phyloP scores from a whole-genome alignment of 768 basidiomycete genomes.

The Boletales sp. region DNA sequence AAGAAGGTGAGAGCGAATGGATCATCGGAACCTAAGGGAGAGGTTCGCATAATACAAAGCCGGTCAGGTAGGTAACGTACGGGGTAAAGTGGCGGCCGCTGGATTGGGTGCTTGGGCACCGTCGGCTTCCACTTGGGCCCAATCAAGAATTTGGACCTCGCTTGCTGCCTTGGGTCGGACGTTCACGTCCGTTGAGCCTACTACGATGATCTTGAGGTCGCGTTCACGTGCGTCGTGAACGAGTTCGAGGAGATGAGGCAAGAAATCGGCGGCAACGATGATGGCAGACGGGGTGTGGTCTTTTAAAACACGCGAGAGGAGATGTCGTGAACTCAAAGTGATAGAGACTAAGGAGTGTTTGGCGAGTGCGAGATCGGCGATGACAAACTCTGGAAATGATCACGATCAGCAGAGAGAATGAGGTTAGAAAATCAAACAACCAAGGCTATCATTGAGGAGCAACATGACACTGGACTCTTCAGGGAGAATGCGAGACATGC shows the following conservation, averaged over 20 bases:
- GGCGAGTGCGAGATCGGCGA: conserved; percentile 76
- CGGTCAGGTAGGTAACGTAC: conserved; percentile 37
- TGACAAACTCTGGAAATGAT: conserved; percentile 59
- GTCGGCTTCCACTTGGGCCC: conserved; percentile 68
- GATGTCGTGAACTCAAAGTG: conserved; percentile 54
- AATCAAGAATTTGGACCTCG: conserved; percentile 56
- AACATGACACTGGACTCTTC: conserved; percentile 68
- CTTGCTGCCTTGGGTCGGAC: conserved; percentile 45
- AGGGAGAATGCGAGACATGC: conserved; percentile 56
- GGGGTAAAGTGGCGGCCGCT: conserved; percentile 43
- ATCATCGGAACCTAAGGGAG: conserved; percentile 39
- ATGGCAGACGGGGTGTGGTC: conserved; percentile 69
- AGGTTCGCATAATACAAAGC: background rate
- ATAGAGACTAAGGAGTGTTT: conserved; percentile 65
- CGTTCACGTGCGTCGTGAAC: conserved; percentile 59
- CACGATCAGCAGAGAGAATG: background rate
- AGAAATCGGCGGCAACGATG: conserved; percentile 62
- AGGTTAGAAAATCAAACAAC: conserved; percentile 35
- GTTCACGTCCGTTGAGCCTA: conserved; percentile 57
- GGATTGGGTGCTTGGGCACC: conserved; percentile 49
- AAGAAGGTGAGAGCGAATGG: conserved; percentile 70
- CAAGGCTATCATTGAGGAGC: conserved; percentile 74
- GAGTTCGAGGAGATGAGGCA: conserved; percentile 68
- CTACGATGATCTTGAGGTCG: conserved; percentile 61
- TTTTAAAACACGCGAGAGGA: conserved; percentile 66